These are phyloP conservation scores for Claviceps quebecensis DNA, from an alignment of 2,329 filamentous ascomycete genomes.

Conservation along the genomic window DNA sequence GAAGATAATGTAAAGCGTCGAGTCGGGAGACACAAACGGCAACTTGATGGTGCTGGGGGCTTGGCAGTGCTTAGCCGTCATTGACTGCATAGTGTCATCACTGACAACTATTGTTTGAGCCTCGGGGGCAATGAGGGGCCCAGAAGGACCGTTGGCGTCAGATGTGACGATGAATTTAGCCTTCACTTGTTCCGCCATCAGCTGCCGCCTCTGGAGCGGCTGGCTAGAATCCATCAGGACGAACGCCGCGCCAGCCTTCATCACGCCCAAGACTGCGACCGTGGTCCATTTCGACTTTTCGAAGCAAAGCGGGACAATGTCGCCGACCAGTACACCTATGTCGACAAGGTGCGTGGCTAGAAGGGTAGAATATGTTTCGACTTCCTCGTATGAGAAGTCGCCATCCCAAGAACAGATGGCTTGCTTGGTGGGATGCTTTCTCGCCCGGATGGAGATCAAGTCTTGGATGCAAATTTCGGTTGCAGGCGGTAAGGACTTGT, in stretches of 20 bases:
- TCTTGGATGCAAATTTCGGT: neutral
- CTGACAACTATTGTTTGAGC: neutral
- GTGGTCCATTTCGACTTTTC: slow-evolving; percentile 1
- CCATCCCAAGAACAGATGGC: slow-evolving; percentile 22
- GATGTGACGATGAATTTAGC: neutral
- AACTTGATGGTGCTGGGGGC: neutral
- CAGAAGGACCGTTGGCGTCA: neutral
- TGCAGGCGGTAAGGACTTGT: neutral
- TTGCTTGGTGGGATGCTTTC: slow-evolving; percentile 1
- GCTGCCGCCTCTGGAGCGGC: neutral
- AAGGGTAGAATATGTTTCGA: neutral
- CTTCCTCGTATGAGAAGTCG: neutral
- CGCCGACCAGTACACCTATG: neutral
- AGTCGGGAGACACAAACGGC: slow-evolving; percentile 1
- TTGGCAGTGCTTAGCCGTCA: neutral
- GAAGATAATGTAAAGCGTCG: neutral
- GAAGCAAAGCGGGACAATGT: slow-evolving; percentile 1
- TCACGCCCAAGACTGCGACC: neutral
- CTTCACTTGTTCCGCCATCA: neutral
- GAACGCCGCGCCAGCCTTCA: neutral
- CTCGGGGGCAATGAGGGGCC: neutral
- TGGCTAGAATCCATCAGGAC: slow-evolving; percentile 1
- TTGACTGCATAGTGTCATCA: neutral
- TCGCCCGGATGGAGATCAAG: neutral
- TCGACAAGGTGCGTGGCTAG: neutral